Percentiles rank a stretch among this genome's conserved stretches.
Evolutionary conservation across 345 rosid species (phyloP).

Genomic region (Diplotaxis tenuifolia): DNA sequence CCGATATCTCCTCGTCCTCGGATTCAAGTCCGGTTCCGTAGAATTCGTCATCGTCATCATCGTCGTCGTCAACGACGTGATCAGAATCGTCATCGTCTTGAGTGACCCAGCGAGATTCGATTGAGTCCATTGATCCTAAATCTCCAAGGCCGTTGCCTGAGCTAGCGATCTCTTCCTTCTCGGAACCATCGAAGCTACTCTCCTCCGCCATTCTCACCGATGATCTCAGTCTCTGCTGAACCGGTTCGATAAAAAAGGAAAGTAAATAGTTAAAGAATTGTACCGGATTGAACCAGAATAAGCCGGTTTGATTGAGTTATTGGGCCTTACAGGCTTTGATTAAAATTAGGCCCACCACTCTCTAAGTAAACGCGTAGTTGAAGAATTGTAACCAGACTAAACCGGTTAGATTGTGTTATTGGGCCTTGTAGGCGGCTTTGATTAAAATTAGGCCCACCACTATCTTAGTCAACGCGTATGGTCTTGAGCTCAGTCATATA

Average conservation of each 20-base stretch:
- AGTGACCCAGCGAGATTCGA: conserved; percentile 93
- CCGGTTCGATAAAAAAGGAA: conserved; percentile 14
- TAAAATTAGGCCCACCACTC: not conserved
- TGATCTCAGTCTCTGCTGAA: conserved; percentile 29
- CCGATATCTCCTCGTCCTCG: conserved; percentile 71
- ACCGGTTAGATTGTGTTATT: not conserved
- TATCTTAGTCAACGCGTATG: not conserved
- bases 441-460: not conserved
- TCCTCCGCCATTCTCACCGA: conserved; percentile 56
- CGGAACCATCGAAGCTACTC: conserved; percentile 41
- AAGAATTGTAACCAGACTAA: not conserved
- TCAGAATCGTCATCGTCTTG: conserved; percentile 82
- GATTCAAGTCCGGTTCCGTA: conserved; percentile 54
- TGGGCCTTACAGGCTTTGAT: not conserved
- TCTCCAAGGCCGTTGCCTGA: conserved; percentile 36
- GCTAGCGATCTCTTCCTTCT: conserved; percentile 50
- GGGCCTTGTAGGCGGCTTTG: not conserved
- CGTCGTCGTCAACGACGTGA: conserved; percentile 52
- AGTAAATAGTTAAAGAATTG: not conserved
- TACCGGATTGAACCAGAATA: not conserved
- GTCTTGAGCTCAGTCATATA: not conserved
- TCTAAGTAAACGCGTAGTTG: not conserved
- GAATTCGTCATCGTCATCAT: conserved; percentile 29
- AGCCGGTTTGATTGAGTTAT: not conserved
- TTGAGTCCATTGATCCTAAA: conserved; percentile 66